Evolutionary conservation across 2,329 filamentous ascomycete species (phyloP), one percentile per base, ranked within the genome.

Genomic region (Volutella citrinella): DNA sequence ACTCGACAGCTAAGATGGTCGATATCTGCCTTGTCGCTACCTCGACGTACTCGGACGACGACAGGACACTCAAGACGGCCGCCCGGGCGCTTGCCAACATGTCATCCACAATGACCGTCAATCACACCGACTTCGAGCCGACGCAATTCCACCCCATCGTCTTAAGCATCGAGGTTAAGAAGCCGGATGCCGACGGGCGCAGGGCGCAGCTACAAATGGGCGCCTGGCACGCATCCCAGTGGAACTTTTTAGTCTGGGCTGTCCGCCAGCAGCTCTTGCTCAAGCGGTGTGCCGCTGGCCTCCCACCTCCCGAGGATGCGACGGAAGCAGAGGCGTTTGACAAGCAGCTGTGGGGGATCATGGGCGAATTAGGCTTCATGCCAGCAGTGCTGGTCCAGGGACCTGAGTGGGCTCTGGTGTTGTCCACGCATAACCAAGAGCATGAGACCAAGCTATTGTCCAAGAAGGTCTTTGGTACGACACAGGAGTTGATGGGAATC

Each of bases 121-220:
- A 16, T 27, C 25, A 27, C 13, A 17, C 25, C 13, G 25, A 27
- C 14, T 27, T 27, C 57, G 14, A n/a, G 16, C 14, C 31, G 21
- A 33, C 27, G n/a, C 21, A 19, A 26, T 11, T 12, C 19, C 20
- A 19, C 20, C 33, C 33, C 15, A 19, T 36, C 19, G n/a, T 30
- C 19, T 15, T 34, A 25, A 34, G 32, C 30, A 38, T 38, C 20
- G 20, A 38, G 13, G 23, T 27, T 31, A 30, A 38, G 30, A 27
- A 38, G 19, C 31, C 24, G 17, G 30, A 12, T 11, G 19, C 16
- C n/a, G 24, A 27, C 13, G 22, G 17, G 10, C 30, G 25, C 12
- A 32, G 29, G 7, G 26, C 31, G 11, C 20, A 38, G 15, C 15
- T 38, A 14, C 31, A 34, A 19, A 25, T 26, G 16, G 36, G 36